Evolutionary conservation across 495 filamentous ascomycete species (phyloP).

Genomic region (Neurospora sp.): DNA sequence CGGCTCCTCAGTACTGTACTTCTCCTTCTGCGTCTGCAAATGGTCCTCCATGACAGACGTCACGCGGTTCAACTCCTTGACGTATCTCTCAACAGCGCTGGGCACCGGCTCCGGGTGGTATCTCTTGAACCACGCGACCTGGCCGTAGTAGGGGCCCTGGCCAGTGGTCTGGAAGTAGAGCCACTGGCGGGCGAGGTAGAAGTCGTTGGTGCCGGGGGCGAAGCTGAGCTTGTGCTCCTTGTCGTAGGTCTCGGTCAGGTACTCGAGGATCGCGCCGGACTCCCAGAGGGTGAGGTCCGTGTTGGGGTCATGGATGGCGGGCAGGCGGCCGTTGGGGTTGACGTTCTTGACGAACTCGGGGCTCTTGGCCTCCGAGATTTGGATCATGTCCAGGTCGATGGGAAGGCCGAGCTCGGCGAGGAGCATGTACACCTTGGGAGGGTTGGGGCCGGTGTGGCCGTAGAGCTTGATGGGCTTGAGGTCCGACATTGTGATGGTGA

Average conservation of each 20-base stretch:
- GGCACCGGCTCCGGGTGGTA: conserved; percentile 49
- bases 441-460: conserved; percentile 31
- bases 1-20: conserved; percentile 19
- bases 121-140: conserved; percentile 36
- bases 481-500: background rate
- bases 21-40: conserved; percentile 35
- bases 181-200: conserved; percentile 50
- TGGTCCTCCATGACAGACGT: conserved; percentile 45
- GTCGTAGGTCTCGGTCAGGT: conserved; percentile 65
- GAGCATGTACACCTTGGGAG: conserved; percentile 50
- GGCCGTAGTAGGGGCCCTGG: conserved; percentile 63
- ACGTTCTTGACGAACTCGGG: conserved; percentile 37
- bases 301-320: conserved; percentile 56
- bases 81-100: conserved; percentile 49
- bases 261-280: conserved; percentile 63
- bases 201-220: conserved; percentile 34
- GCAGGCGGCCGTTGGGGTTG: conserved; percentile 67
- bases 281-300: conserved; percentile 58
- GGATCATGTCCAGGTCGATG: conserved; percentile 34
- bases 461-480: conserved; percentile 29
- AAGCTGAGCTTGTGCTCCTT: conserved; percentile 49
- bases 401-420: conserved; percentile 53
- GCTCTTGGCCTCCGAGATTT: conserved; percentile 46
- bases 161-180: conserved; percentile 56
- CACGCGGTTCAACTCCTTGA: conserved; percentile 50